Evolutionary conservation across 2,329 filamentous ascomycete genomes (phyloP).

Genomic region (Colletotrichum sp.): DNA sequence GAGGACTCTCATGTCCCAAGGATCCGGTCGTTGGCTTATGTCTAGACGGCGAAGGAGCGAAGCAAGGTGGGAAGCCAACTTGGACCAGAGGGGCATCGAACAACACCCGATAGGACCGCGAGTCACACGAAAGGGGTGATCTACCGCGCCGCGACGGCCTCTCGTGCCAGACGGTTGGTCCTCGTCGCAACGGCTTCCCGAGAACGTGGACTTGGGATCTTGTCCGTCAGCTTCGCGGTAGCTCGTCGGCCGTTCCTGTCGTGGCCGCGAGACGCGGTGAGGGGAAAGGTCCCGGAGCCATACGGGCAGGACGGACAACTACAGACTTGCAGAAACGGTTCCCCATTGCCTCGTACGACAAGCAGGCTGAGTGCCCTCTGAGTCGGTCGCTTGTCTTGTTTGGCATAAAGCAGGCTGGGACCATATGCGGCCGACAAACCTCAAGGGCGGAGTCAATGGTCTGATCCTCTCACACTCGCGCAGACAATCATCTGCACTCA

Average conservation of each 20-base stretch:
- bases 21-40: conserved; percentile 19
- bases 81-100: background rate
- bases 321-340: background rate
- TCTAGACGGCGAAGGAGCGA: background rate
- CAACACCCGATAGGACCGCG: conserved; percentile 3
- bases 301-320: background rate
- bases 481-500: conserved; percentile 1
- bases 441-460: conserved; percentile 15
- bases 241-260: background rate
- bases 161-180: background rate
- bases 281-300: background rate
- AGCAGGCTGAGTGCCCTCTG: background rate
- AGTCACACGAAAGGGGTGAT: background rate
- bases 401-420: conserved; percentile 4
- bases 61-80: background rate
- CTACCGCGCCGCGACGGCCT: background rate
- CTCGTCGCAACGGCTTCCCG: conserved; percentile 6
- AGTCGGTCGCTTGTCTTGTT: background rate
- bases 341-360: conserved; percentile 1
- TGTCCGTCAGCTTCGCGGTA: background rate
- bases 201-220: conserved; percentile 22
- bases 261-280: background rate
- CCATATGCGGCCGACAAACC: conserved; percentile 12
- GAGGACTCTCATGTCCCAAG: conserved; percentile 12
- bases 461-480: conserved; percentile 10